These are phyloP conservation scores for Blastobotrys aristatus DNA, from an alignment of 1,139 yeast genomes.

Conservation along the genomic window DNA sequence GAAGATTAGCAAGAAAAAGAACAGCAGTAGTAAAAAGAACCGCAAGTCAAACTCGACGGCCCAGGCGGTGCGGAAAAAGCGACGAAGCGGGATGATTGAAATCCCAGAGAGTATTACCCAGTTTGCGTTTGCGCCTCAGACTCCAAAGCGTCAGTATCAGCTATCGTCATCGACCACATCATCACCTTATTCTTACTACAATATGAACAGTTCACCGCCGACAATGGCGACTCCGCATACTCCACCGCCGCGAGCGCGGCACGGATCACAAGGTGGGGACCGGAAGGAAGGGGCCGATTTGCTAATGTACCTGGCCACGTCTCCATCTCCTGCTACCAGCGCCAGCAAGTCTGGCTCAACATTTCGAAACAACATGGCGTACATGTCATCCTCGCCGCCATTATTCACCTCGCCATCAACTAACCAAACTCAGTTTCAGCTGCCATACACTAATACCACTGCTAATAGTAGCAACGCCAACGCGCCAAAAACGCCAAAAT, in stretches of 20 bases:
- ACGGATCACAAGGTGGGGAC: slow-evolving; percentile 21
- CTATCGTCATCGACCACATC: background rate
- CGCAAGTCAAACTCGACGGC: background rate
- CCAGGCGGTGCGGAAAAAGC: background rate
- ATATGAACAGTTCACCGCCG: background rate
- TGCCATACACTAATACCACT: too few species aligned
- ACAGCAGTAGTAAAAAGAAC: background rate
- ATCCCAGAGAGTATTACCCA: background rate
- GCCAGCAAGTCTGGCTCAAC: too few species aligned
- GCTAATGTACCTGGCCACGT: slow-evolving; percentile 74
- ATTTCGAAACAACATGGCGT: background rate
- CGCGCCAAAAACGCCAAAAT: slow-evolving; percentile 13
- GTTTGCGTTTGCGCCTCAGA: background rate
- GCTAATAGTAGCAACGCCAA: background rate
- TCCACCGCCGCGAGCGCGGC: slow-evolving; percentile 25
- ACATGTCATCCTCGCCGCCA: background rate
- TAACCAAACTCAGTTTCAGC: too few species aligned
- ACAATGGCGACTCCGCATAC: background rate
- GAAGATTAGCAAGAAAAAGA: background rate
- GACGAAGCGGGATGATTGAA: slow-evolving; percentile 5
- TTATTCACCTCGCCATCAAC: background rate
- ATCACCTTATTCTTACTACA: background rate
- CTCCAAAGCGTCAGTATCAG: background rate
- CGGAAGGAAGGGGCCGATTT: slow-evolving; percentile 81
- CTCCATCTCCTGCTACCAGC: slow-evolving; percentile 63